Percentiles rank a stretch among this genome's conserved stretches.
Evolutionary conservation across 352 stramenopile species (phyloP).

Genomic region (Pythium plurisporium): DNA sequence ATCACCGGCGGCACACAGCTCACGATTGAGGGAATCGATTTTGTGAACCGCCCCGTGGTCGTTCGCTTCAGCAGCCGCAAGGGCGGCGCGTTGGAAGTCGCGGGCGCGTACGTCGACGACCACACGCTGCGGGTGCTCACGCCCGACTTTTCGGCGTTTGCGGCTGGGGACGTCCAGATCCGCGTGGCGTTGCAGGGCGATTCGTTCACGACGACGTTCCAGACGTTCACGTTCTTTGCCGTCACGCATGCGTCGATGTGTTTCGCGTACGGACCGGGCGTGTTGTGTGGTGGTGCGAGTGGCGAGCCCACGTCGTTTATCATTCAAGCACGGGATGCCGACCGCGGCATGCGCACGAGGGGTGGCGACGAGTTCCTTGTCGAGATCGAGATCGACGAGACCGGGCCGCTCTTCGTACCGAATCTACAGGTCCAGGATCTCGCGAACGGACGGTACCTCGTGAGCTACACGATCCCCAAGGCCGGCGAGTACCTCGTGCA

Average conservation of each 20-base stretch:
- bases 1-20: slow-evolving; percentile 90
- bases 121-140: slow-evolving; percentile 84
- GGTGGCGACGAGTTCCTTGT: slow-evolving; percentile 93
- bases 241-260: slow-evolving; percentile 86
- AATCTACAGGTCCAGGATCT: slow-evolving; percentile 80
- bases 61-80: slow-evolving; percentile 91
- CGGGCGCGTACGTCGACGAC: slow-evolving; percentile 88
- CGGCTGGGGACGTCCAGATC: slow-evolving; percentile 82
- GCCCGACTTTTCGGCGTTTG: slow-evolving; percentile 89
- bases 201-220: slow-evolving; percentile 92
- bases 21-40: slow-evolving; percentile 91
- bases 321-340: slow-evolving; percentile 80
- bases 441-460: slow-evolving; percentile 91
- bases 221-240: slow-evolving; percentile 92
- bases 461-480: slow-evolving; percentile 85
- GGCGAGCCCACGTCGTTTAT: slow-evolving; percentile 75
- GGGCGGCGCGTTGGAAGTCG: slow-evolving; percentile 81
- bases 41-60: slow-evolving; percentile 68
- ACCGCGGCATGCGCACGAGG: slow-evolving; percentile 74
- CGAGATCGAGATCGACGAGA: slow-evolving; percentile 47
- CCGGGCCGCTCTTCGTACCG: slow-evolving; percentile 46
- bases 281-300: slow-evolving; percentile 83
- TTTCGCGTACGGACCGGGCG: slow-evolving; percentile 92
- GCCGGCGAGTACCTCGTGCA: slow-evolving; percentile 82
- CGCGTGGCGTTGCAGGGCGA: slow-evolving; percentile 91